Evolutionary conservation across 306 rosid genomes (phyloP).

Genomic region (Adenanthera pavonina): DNA sequence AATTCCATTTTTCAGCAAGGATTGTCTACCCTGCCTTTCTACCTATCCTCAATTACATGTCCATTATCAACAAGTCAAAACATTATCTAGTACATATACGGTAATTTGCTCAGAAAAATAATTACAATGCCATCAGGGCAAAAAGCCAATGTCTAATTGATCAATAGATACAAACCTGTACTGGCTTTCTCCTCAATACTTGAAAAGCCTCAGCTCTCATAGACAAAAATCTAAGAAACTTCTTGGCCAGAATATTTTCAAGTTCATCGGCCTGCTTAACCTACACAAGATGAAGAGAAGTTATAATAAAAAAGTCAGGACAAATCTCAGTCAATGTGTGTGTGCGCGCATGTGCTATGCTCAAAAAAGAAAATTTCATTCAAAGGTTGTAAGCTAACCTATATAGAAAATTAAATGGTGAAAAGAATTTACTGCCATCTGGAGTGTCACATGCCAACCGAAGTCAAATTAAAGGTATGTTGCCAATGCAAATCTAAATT

Average conservation of each 20-base stretch:
- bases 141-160: slow-evolving; percentile 8
- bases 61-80: slow-evolving; percentile 27
- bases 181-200: slow-evolving; percentile 92
- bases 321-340: slow-evolving; percentile 20
- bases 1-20: slow-evolving; percentile 15
- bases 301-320: neutral
- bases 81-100: neutral
- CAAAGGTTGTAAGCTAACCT: slow-evolving; percentile 8
- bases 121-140: slow-evolving; percentile 17
- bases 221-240: slow-evolving; percentile 92
- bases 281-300: slow-evolving; percentile 53
- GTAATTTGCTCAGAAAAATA: slow-evolving; percentile 24
- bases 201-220: slow-evolving; percentile 99
- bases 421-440: slow-evolving; percentile 18
- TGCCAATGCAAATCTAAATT: slow-evolving; percentile 5
- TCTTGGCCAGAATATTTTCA: slow-evolving; percentile 92
- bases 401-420: neutral
- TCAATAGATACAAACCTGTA: slow-evolving; percentile 65
- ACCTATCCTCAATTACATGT: slow-evolving; percentile 22
- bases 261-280: slow-evolving; percentile 98
- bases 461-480: slow-evolving; percentile 18
- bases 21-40: slow-evolving; percentile 1
- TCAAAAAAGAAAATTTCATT: slow-evolving; percentile 17
- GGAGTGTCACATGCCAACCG: slow-evolving; percentile 15
- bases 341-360: neutral